These are phyloP conservation scores for Coemansia sp. DNA, from an alignment of 192 early-diverging fungal species.

Conservation along the genomic window DNA sequence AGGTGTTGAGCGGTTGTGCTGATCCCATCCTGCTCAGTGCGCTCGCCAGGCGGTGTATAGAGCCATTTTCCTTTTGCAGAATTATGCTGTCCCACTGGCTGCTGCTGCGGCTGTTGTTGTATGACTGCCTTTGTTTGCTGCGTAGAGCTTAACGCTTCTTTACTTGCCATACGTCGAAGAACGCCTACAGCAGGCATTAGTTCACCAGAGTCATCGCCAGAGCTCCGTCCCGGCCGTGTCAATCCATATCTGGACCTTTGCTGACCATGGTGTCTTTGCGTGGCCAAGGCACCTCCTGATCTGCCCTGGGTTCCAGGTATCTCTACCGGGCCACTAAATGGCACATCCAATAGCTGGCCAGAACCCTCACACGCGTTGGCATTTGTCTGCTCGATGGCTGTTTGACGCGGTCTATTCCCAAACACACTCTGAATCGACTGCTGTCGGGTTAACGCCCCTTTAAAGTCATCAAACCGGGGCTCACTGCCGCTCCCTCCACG, in stretches of 20 bases:
- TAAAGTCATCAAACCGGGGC: conserved; percentile 35
- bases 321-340: conserved; percentile 21
- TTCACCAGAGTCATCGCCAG: conserved; percentile 11
- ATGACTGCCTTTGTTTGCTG: conserved; percentile 1
- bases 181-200: background rate
- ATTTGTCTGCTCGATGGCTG: conserved; percentile 9
- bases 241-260: background rate
- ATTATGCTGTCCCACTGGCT: background rate
- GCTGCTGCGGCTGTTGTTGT: background rate
- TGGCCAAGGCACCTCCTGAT: background rate
- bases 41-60: conserved; percentile 22
- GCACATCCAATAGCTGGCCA: conserved; percentile 1
- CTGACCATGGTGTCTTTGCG: conserved; percentile 3
- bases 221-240: conserved; percentile 11
- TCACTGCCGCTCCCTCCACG: conserved; percentile 40
- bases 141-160: conserved; percentile 1
- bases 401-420: conserved; percentile 19
- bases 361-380: conserved; percentile 1
- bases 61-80: conserved; percentile 15
- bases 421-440: conserved; percentile 31
- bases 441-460: conserved; percentile 24
- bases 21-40: conserved; percentile 5
- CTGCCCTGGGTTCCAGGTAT: conserved; percentile 12
- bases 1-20: conserved; percentile 1
- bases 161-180: conserved; percentile 9